Conservation (phyloP, 495 filamentous ascomycete species). For the Recurvomyces mirabilis region DNA sequence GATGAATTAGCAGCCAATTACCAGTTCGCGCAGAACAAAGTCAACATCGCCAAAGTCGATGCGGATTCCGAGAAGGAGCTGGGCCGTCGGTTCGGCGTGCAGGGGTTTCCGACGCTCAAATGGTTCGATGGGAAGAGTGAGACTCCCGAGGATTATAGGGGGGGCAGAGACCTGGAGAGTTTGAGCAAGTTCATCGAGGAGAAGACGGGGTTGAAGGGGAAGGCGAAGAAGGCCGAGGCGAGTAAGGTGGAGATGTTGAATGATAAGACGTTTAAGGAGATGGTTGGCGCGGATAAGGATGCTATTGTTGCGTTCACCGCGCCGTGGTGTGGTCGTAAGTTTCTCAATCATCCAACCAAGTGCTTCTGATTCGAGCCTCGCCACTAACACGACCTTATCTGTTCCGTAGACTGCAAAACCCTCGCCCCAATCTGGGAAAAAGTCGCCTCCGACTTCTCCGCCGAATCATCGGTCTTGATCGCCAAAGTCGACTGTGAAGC, state of each 20-base stretch:
- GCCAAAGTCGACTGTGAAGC: conserved; percentile 93
- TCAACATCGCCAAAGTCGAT: conserved; percentile 90
- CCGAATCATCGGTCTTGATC: conserved; percentile 66
- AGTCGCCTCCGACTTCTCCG: conserved; percentile 69
- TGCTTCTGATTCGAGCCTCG: not conserved
- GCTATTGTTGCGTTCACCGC: conserved; percentile 94
- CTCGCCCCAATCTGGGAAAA: conserved; percentile 87
- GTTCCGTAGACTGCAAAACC: conserved; percentile 87
- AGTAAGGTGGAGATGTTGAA: conserved; percentile 71
- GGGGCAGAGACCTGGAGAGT: conserved; percentile 79
- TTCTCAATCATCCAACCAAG: not conserved
- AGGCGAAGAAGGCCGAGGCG: conserved; percentile 55
- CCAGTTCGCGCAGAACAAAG: conserved; percentile 63
- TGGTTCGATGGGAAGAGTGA: conserved; percentile 97
- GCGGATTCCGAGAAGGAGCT: conserved; percentile 77
- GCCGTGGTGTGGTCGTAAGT: conserved; percentile 94
- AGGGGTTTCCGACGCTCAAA: conserved; percentile 94
- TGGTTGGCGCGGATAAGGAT: conserved; percentile 74
- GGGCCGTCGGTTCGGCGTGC: conserved; percentile 73
- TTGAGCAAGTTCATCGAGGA: conserved; percentile 69
- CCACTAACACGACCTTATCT: not conserved
- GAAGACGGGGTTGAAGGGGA: conserved; percentile 75
- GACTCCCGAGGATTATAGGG: conserved; percentile 72
- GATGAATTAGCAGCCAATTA: conserved; percentile 78
- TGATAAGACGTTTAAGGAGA: conserved; percentile 63